phyloP scores from a whole-genome alignment of 2,329 filamentous ascomycete species.

The Botrytis aclada region DNA sequence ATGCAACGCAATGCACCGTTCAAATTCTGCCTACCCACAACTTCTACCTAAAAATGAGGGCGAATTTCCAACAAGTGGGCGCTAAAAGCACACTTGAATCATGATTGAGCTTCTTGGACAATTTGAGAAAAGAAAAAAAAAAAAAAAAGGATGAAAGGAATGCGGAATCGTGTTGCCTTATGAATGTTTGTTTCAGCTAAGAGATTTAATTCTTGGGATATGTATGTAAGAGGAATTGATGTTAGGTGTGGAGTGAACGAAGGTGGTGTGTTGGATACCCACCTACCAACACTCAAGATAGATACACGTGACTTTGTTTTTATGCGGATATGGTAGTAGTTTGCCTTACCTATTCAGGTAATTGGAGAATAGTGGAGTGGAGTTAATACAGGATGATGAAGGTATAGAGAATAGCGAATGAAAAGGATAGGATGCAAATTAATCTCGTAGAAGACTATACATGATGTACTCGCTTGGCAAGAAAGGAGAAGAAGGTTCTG shows the following conservation, averaged over 20 bases:
- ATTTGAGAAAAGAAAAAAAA: not conserved
- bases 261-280: not conserved
- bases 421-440: not conserved
- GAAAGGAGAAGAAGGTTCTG: not conserved
- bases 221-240: not conserved
- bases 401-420: not conserved
- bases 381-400: not conserved
- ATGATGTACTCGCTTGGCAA: not conserved
- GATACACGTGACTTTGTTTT: not conserved
- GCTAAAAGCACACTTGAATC: not conserved
- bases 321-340: not conserved
- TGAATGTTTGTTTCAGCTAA: not conserved
- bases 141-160: not conserved
- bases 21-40: not conserved
- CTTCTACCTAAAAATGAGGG: not conserved
- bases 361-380: not conserved
- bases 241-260: not conserved
- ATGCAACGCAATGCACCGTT: not conserved
- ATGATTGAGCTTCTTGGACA: too few relatives aligned
- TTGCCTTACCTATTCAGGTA: not conserved
- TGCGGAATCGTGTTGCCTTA: not conserved
- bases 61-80: not conserved
- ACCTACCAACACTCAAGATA: not conserved
- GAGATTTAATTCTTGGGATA: fast-evolving
- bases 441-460: not conserved